Evolutionary conservation across 345 rosid genomes (phyloP), one percentile per base, ranked within the genome.

Genomic region (Euphorbia lathyris): DNA sequence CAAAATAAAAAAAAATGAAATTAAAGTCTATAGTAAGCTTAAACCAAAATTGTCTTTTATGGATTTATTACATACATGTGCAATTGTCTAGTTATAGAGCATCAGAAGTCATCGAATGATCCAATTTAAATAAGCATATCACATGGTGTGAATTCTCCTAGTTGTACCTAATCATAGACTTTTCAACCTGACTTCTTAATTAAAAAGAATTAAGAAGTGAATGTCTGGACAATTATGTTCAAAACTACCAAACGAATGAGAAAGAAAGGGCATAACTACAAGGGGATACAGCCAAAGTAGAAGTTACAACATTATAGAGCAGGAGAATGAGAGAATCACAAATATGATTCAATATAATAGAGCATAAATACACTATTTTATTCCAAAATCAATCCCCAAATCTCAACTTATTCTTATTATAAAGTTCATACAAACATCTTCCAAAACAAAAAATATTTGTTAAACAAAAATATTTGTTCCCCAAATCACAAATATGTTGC

Each of bases 211-310:
- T 26, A 45, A 68, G 26, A 60, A 65, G 17, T 1, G 19, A 62
- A 56, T 25, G 27, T 2, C 43, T 55, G 55, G 68, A 9, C 16
- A 40, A 1, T 45, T 10, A 10, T 26, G 68, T 64, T 64, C 27
- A 16, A 66, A 68, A 7, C 10, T 42, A 66, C 52, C 20, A 67
- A 19, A 30, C 26, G 32, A 55, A 22, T 23, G 68, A 45, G 60
- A 48, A 56, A 53, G 66, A 67, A 75, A 51, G 22, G 25, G 55
- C 43, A 60, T 64, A 22, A 72, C 22, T 65, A 65, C 65, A 64
- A 22, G 23, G 56, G 70, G 52, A 68, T 66, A 66, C 50, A 70
- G 81, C 84, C 87, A 78, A 78, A 69, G 79, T 63, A 82, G 85
- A 79, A 78, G 84, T 74, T 82, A 51, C 8, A 26, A 25, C 43